Percentiles rank a stretch among this genome's conserved stretches.
phyloP scores from a whole-genome alignment of 1,139 yeast genomes.

The Candida frijolesensis region DNA sequence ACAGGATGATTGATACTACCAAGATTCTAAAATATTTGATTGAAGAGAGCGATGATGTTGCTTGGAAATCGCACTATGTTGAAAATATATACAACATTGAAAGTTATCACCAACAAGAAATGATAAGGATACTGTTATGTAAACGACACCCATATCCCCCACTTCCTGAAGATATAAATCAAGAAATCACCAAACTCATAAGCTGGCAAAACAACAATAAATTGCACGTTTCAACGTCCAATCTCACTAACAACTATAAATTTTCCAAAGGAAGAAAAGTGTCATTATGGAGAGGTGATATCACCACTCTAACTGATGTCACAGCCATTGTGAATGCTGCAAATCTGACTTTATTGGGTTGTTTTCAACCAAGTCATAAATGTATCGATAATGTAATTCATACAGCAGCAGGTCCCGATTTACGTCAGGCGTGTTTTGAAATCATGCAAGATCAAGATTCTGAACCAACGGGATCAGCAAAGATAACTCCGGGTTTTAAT shows the following conservation, averaged over 20 bases:
- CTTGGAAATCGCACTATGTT: conserved; percentile 5
- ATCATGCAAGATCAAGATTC: conserved; percentile 7
- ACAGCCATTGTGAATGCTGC: conserved; percentile 14
- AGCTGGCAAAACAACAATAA: conserved; percentile 6
- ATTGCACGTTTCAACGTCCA: conserved; percentile 1
- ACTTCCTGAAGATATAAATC: conserved; percentile 6
- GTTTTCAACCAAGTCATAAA: conserved; percentile 13
- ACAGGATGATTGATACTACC: conserved; percentile 3
- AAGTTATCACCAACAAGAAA: conserved; percentile 8
- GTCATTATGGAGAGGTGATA: conserved; percentile 14
- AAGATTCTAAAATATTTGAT: conserved; percentile 4
- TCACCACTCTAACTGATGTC: conserved; percentile 11
- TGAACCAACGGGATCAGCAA: conserved; percentile 9
- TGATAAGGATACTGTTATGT: conserved; percentile 8
- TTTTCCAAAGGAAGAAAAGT: conserved; percentile 1
- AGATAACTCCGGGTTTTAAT: conserved; percentile 11
- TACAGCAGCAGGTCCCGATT: conserved; percentile 12
- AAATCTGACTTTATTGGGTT: conserved; percentile 11
- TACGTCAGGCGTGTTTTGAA: conserved; percentile 10
- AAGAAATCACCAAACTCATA: conserved; percentile 7
- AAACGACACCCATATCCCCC: conserved; percentile 5
- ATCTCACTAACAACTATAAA: conserved; percentile 2
- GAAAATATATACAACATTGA: conserved; percentile 8
- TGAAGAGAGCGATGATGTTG: conserved; percentile 4
- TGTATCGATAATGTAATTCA: conserved; percentile 14